phyloP scores from a whole-genome alignment of 306 rosid genomes.

The Pterocarpus macrocarpus region DNA sequence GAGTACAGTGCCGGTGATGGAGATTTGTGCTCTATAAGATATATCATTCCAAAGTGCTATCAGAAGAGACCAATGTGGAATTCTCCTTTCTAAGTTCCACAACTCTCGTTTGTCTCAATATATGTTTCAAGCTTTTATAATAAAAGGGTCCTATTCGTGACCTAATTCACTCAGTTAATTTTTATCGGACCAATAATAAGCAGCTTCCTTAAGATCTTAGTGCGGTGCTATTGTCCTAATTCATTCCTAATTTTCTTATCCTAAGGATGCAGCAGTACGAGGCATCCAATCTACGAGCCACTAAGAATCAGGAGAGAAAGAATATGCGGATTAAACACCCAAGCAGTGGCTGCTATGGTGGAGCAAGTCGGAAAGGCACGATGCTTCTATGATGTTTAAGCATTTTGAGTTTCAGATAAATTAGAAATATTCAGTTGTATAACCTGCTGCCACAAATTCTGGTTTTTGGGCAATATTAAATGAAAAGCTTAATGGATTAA shows the following conservation, averaged over 20 bases:
- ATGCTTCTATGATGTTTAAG: neutral
- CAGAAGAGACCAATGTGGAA: neutral
- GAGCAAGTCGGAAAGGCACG: neutral
- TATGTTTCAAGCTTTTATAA: neutral
- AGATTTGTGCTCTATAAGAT: slow-evolving; percentile 1
- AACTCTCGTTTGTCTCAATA: neutral
- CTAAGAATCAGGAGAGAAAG: neutral
- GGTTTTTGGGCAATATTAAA: neutral
- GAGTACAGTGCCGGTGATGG: neutral
- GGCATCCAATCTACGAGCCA: neutral
- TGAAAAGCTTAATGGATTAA: neutral
- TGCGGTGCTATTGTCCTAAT: neutral
- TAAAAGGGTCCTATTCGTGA: neutral
- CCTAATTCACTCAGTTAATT: slow-evolving; percentile 17
- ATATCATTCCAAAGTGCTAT: neutral
- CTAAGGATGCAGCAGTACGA: neutral
- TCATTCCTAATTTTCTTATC: slow-evolving; percentile 21
- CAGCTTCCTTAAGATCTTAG: neutral
- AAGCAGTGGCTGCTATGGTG: neutral
- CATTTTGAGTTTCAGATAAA: neutral
- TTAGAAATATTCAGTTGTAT: neutral
- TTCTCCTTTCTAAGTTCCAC: neutral
- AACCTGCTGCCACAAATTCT: neutral
- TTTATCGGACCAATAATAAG: neutral
- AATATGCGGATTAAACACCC: neutral